Base-by-base conservation (phyloP, 192 early-diverging fungal species). In the Coemansia sp. region DNA sequence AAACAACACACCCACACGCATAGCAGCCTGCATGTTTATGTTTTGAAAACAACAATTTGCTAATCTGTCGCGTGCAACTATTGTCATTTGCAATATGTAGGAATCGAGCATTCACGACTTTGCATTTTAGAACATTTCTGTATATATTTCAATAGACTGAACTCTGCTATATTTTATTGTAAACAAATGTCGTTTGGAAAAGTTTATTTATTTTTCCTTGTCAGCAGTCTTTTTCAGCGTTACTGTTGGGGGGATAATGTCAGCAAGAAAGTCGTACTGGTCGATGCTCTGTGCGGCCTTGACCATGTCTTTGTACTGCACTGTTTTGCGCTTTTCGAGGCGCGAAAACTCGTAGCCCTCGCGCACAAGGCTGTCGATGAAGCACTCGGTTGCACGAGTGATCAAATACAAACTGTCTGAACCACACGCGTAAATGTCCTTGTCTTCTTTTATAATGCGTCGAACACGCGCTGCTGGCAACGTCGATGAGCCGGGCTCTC, bases 391-490 rank as follows among this genome's bases (percentile, higher is more conserved):
- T 15, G 89, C 88, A 21, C 82, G 67, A 9, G 84, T 82, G 34
- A 91, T 85, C 54, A 87, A 63, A 42, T 87, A 87, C 20, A 86
- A 79, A 11, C 86, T 84, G 28, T 91, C 89, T 10, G 86, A 74
- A 50, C 85, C 87, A 70, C 86, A 85, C 20, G 85, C 77, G 31
- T 74, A 78, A 2, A 91, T 82, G 56, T 91, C 89, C 68, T 86
- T 86, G 67, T 91, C 89, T 60, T 88, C 85, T 60, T 89, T 91
- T 66, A 91, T 86, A 60, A 91, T 88, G 14, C 87, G 79, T 44
- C 86, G 84, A 28, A 89, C 83, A 55, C 89, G 81, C 15, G 89
- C 87, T 7, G 84, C 73, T 2, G 89, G 89, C 55, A 91, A 58
- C 24, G 71, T 71, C 3, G 83, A 82, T 8, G 68, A 65, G 26